phyloP scores from a whole-genome alignment of 805 yeast genomes.

The Candida sanyiensis region DNA sequence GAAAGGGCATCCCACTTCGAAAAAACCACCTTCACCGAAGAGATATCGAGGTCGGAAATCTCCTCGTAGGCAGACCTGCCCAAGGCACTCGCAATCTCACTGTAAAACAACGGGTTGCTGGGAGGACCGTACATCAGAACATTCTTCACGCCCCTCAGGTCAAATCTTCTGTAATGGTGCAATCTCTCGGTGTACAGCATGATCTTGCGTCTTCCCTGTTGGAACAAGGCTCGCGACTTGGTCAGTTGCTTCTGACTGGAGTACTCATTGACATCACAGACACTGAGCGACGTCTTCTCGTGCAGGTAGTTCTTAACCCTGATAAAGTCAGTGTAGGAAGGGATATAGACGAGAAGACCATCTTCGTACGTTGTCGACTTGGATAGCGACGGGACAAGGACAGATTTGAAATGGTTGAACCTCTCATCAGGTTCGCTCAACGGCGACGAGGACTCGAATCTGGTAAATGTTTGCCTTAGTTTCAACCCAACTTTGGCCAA shows the following conservation, averaged over 20 bases:
- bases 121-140: slow-evolving; percentile 82
- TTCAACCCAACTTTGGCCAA: slow-evolving; percentile 61
- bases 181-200: slow-evolving; percentile 90
- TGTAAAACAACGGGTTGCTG: slow-evolving; percentile 75
- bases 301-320: slow-evolving; percentile 61
- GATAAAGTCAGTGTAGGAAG: slow-evolving; percentile 81
- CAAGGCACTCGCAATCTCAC: slow-evolving; percentile 65
- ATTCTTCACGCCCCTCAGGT: slow-evolving; percentile 77
- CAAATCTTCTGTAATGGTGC: slow-evolving; percentile 86
- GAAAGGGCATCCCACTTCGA: slow-evolving; percentile 76
- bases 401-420: slow-evolving; percentile 72
- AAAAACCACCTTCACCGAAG: slow-evolving; percentile 56
- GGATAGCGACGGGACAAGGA: slow-evolving; percentile 63
- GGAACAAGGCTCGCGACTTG: slow-evolving; percentile 65
- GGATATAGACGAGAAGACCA: slow-evolving; percentile 77
- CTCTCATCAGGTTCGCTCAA: slow-evolving; percentile 74
- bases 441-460: slow-evolving; percentile 56
- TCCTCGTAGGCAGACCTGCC: slow-evolving; percentile 50
- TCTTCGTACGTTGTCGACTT: slow-evolving; percentile 54
- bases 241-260: slow-evolving; percentile 65
- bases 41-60: slow-evolving; percentile 49
- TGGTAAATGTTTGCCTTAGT: slow-evolving; percentile 62
- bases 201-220: slow-evolving; percentile 54
- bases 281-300: slow-evolving; percentile 54
- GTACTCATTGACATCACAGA: slow-evolving; percentile 80